These are phyloP conservation scores for Blastobotrys parvus DNA, from an alignment of 805 yeast genomes.

Conservation along the genomic window DNA sequence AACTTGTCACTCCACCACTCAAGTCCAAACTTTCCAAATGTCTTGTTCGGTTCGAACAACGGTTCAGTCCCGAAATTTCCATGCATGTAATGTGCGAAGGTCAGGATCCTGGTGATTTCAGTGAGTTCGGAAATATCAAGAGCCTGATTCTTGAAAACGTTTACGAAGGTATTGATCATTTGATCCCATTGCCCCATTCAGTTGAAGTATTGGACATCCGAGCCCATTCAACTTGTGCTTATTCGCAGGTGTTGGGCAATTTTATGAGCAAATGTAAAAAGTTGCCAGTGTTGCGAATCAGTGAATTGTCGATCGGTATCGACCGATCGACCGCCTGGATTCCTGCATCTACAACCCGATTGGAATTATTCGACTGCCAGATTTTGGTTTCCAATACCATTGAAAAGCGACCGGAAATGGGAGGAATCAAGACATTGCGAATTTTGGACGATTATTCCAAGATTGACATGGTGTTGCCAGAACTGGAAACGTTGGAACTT, in stretches of 20 bases:
- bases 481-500: neutral
- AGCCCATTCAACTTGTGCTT: neutral
- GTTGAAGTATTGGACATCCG: neutral
- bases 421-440: neutral
- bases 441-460: neutral
- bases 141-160: slow-evolving; percentile 2
- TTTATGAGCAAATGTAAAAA: neutral
- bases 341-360: neutral
- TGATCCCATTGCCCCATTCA: neutral
- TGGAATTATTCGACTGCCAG: neutral
- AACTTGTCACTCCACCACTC: neutral
- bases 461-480: neutral
- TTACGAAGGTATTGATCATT: slow-evolving; percentile 5
- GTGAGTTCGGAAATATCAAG: neutral
- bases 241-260: neutral
- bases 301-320: neutral
- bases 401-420: neutral
- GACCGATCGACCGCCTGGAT: neutral
- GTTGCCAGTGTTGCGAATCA: neutral
- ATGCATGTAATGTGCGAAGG: neutral
- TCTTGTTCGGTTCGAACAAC: neutral
- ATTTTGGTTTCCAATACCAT: neutral
- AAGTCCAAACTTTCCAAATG: neutral
- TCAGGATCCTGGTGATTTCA: neutral
- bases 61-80: neutral